These are phyloP conservation scores for Medicago arabica DNA, from an alignment of 306 rosid genomes.

Conservation along the genomic window DNA sequence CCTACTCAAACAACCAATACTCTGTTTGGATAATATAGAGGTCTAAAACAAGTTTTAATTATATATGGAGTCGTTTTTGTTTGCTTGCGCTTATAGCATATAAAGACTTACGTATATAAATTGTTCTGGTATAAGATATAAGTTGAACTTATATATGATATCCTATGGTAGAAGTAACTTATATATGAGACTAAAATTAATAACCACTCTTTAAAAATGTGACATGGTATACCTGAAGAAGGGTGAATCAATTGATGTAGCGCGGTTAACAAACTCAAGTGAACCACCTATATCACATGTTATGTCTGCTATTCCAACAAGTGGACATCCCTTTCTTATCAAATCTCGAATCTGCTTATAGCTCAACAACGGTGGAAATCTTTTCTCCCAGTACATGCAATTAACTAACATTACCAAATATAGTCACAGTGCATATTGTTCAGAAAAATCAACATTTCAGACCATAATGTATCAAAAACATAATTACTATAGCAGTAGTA, in stretches of 20 bases:
- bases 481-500: too few species aligned
- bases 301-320: slow-evolving; percentile 87
- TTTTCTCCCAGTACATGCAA: slow-evolving; percentile 98
- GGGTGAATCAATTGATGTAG: slow-evolving; percentile 85
- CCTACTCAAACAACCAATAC: too few species aligned
- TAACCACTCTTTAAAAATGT: background rate
- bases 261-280: slow-evolving; percentile 78
- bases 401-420: slow-evolving; percentile 62
- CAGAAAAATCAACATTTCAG: slow-evolving; percentile 31
- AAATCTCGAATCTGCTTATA: slow-evolving; percentile 77
- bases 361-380: slow-evolving; percentile 81
- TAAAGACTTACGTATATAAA: too few species aligned
- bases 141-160: too few species aligned
- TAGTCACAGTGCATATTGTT: slow-evolving; percentile 28
- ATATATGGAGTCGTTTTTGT: too few species aligned
- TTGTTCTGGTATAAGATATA: too few species aligned
- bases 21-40: too few species aligned
- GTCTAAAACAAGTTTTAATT: too few species aligned
- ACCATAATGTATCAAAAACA: slow-evolving; percentile 13
- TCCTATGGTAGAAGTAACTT: too few species aligned
- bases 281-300: slow-evolving; percentile 96
- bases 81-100: too few species aligned
- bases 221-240: slow-evolving; percentile 73
- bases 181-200: background rate
- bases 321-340: slow-evolving; percentile 66